Evolutionary conservation across 495 filamentous ascomycete genomes (phyloP), one percentile per base, ranked within the genome.

Genomic region (Neurospora pannonica): DNA sequence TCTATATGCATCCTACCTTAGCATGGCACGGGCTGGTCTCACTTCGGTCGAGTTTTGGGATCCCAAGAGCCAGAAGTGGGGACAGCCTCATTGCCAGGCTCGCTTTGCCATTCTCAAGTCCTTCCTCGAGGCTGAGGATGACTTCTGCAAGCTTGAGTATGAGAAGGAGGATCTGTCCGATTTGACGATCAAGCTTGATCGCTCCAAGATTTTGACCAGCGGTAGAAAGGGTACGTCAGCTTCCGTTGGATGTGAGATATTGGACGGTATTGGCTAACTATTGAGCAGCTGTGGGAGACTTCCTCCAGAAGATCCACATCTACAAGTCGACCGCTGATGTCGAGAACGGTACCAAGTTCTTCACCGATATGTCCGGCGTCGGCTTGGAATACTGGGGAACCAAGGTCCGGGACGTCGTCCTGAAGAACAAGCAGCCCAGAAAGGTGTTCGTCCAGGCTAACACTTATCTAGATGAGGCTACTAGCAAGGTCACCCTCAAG

Each of bases 391-490:
- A 92, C 84, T 97, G 92, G 91, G 92, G 88, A 19, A 88, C 88
- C 72, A 90, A 89, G 78, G 89, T 97, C 31, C 86, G 96, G 71
- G 87, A 92, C 38, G 88, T 92, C 71, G 96, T 98, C 24, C 82
- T 98, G 76, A 86, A 87, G 81, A 93, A 93, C 84, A 97, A 97
- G 86, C 91, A 93, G 76, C 95, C 96, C 42, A 87, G 96, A 73
- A 99, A 98, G 86, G 91, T 97, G 48, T 98, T 97, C 83, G 95
- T 99, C 21, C 94, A 97, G 84, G 94, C 92, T 40, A 99, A 97
- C 84, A 98, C 96, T 9, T 83, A 88, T 54, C 80, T 94, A 70
- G 85, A 89, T 21, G 87, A 90, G 71, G 82, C 82, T 6, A 91
- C 91, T 15, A 93, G 92, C 42, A 87, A 89, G 81, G 93, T 97